These are phyloP conservation scores for Exophiala alcalophila DNA, from an alignment of 2,329 filamentous ascomycete species.

Conservation along the genomic window DNA sequence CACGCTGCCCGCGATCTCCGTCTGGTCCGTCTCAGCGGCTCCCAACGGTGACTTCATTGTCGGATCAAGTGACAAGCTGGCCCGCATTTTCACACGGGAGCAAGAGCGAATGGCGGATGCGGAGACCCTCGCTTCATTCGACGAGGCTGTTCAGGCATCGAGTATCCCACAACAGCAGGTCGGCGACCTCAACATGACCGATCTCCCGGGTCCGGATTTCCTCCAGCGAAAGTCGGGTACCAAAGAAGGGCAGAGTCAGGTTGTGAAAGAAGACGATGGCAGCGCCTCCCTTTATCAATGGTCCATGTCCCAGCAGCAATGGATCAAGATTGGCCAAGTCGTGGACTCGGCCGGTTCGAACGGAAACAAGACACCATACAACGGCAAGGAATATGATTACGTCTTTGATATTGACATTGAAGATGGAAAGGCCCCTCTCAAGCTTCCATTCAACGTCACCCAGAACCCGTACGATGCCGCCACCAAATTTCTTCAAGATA, in stretches of 20 bases:
- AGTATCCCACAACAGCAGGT: constrained; percentile 85
- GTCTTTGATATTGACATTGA: constrained; percentile 97
- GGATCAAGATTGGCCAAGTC: constrained; percentile 89
- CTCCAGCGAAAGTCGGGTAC: constrained; percentile 76
- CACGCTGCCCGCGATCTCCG: constrained; percentile 92
- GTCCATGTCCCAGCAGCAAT: constrained; percentile 69
- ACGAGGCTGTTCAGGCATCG: constrained; percentile 76
- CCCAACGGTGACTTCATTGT: constrained; percentile 85
- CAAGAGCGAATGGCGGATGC: constrained; percentile 66
- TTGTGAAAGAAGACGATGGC: constrained; percentile 79
- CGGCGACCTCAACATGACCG: constrained; percentile 83
- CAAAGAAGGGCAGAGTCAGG: constrained; percentile 94
- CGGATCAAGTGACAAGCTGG: constrained; percentile 82
- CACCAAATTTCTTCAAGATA: constrained; percentile 83
- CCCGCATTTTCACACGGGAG: constrained; percentile 77
- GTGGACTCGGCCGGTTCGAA: constrained; percentile 84
- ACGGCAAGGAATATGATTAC: constrained; percentile 88
- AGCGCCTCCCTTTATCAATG: constrained; percentile 84
- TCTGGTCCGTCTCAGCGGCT: constrained; percentile 88
- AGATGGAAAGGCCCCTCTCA: constrained; percentile 86
- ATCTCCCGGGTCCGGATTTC: constrained; percentile 84
- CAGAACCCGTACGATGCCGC: constrained; percentile 92
- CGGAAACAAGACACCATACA: constrained; percentile 70
- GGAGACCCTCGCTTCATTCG: constrained; percentile 68
- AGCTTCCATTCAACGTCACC: constrained; percentile 88